Evolutionary conservation across 164 flowering plant genomes (phyloP), one percentile per base, ranked within the genome.

Genomic region (Aristolochia fimbriata): DNA sequence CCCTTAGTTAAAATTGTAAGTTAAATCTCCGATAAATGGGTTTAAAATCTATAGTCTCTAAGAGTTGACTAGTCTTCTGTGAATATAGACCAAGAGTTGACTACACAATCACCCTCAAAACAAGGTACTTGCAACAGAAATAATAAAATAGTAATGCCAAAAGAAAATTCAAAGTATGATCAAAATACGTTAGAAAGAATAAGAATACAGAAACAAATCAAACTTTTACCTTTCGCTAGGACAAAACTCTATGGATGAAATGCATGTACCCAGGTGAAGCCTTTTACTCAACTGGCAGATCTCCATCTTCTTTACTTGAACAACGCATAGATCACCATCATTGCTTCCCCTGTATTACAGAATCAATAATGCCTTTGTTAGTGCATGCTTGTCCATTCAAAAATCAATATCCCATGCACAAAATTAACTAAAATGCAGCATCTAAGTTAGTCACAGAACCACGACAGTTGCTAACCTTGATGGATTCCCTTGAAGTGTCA

Each of bases 321-420:
- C 91, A 15, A 88, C 91, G 72, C 83, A 83, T 20, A 90, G 24
- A 69, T 94, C 96, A 41, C 99, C 99, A 75, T 94, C 97, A 74
- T 77, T 83, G 83, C 99, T 90, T 65, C 95, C 99, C 68, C 99
- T 94, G 41, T 46, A 47, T 30, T 15, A 31, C n/a, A 37, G 17
- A 56, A 31, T 25, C 0, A 25, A 31, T 20, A 30, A 4, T 15
- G 22, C 5, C 8, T 49, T 49, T 6, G 22, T 6, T 20, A 37
- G 8, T 5, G 30, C 30, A 27, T 27, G 30, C 5, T 27, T 27
- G 30, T 2, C 30, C 30, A 27, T 27, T 5, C 30, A 27, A 27
- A 27, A 5, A 2, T 27, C 5, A 37, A 37, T 37, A 37, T 37
- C 7, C 8, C 43, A 37, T 37, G 12, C 8, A 10, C 43, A 37